Base-by-base conservation (phyloP, 192 early-diverging fungal species). In the Coemansia javaensis region DNA sequence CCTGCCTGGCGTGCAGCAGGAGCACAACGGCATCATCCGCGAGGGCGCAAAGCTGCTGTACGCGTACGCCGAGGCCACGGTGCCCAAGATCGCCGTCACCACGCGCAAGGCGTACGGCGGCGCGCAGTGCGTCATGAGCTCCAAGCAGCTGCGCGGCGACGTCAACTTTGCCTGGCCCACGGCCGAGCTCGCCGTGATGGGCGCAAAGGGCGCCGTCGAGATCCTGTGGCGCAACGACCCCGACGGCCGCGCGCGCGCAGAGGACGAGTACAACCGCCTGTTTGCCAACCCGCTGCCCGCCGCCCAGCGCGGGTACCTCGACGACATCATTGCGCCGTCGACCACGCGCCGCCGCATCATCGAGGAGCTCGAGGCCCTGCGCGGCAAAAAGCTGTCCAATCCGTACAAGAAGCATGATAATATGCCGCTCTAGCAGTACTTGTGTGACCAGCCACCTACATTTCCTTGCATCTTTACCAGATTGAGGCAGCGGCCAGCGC, bases 121-220 rank as follows among this genome's bases (percentile, higher is more conserved):
- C 32, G 94, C 94, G 7, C 95, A 98, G 63, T 90, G 92, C 72
- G 94, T 98, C 15, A 98, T 98, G 94, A 80, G 79, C 49, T 93
- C 90, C 8, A 98, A 98, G 78, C 94, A 98, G 81, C 72, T 98
- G 53, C 75, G 89, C 15, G 94, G 93, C 41, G 94, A 98, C 51
- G 51, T 82, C 35, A 94, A 92, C 73, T 87, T 90, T 56, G 84
- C 90, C 5, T 97, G 91, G 91, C 94, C 94, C 12, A 87, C 89
- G n/a, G 92, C 89, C 25, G 94, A 98, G 64, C 93, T 98, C 63
- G 94, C 94, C 32, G 94, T 98, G 39, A 98, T 98, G 94, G 94
- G 94, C 34, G 89, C 91, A 32, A 88, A 94, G 78, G 94, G 93
- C 18, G 94, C 94, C 10, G 94, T 94, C 0, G 94, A 93, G 74